Evolutionary conservation across 176 grass and related monocot genomes (phyloP).

Genomic region (Zea mays): Zm-B73-REFERENCE-NAM-5.0 NC_050096.1:241801001-241801500

Average conservation of each 20-base stretch:
- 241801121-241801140: not conserved
- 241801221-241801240: too few relatives aligned
- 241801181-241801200: too few relatives aligned
- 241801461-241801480: not conserved
- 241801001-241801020: slow-evolving; percentile 25
- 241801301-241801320: not conserved
- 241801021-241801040: not conserved
- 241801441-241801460: too few relatives aligned
- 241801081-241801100: slow-evolving; percentile 19
- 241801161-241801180: not conserved
- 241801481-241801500: not conserved
- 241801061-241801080: slow-evolving; percentile 2
- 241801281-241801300: not conserved
- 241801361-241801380: not conserved
- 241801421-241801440: not conserved
- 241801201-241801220: not conserved
- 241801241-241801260: not conserved
- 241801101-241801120: not conserved
- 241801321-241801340: slow-evolving; percentile 29
- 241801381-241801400: not conserved
- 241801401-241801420: not conserved
- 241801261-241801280: slow-evolving; percentile 11
- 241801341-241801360: slow-evolving; percentile 49
- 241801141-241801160: not conserved
- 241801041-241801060: not conserved